phyloP scores from a whole-genome alignment of 805 yeast genomes.

The Wickerhamomyces alni region DNA sequence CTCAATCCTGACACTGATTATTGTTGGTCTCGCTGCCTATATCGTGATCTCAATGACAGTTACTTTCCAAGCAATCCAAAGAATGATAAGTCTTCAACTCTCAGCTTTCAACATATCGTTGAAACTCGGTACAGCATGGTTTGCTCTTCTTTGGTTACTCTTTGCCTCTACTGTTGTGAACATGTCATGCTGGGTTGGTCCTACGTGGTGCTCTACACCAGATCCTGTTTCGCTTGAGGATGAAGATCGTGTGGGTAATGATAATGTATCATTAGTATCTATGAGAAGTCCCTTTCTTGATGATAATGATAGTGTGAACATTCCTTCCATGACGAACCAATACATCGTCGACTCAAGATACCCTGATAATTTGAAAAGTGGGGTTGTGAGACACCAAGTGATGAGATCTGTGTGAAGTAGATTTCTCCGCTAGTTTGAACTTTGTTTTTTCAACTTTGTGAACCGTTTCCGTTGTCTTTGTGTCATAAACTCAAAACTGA shows the following conservation, averaged over 20 bases:
- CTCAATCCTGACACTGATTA: slow-evolving; percentile 30
- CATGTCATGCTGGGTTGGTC: slow-evolving; percentile 32
- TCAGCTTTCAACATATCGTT: slow-evolving; percentile 42
- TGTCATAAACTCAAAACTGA: neutral
- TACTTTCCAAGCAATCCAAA: slow-evolving; percentile 18
- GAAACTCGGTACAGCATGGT: slow-evolving; percentile 37
- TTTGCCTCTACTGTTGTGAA: slow-evolving; percentile 17
- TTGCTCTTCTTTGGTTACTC: slow-evolving; percentile 34
- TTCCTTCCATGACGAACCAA: neutral
- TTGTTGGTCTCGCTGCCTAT: slow-evolving; percentile 26
- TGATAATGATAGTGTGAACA: neutral
- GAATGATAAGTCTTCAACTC: slow-evolving; percentile 32
- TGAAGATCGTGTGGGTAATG: neutral
- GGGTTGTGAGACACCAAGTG: no score
- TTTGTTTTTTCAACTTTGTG: no score
- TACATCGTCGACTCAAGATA: neutral
- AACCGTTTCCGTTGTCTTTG: neutral
- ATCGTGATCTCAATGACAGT: slow-evolving; percentile 28
- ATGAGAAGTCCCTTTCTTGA: neutral
- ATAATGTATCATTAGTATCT: neutral
- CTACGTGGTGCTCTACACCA: slow-evolving; percentile 52
- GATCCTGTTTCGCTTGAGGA: slow-evolving; percentile 5
- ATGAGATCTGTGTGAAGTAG: no score
- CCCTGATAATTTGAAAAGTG: neutral
- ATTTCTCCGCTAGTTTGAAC: no score